These are phyloP conservation scores for Aspergillus pseudoglaucus DNA, from an alignment of 2,329 filamentous ascomycete genomes.

Conservation along the genomic window DNA sequence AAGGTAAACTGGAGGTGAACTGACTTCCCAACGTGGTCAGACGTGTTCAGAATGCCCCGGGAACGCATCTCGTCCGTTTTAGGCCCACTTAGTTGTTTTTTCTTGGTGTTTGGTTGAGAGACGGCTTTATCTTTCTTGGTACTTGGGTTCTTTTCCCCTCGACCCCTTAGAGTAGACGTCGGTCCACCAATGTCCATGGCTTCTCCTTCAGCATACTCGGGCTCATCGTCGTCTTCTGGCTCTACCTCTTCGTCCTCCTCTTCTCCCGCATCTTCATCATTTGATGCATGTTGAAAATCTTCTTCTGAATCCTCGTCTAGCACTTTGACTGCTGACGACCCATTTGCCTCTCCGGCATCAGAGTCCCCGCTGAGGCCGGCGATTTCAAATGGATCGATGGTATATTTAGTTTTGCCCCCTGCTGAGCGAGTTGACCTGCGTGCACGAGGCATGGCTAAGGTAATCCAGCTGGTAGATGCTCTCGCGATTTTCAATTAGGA, in stretches of 20 bases:
- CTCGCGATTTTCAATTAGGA: no score
- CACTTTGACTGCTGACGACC: slow-evolving; percentile 1
- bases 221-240: slow-evolving; percentile 4
- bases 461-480: background rate
- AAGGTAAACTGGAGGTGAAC: slow-evolving; percentile 45
- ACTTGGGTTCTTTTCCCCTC: background rate
- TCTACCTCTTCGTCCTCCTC: slow-evolving; percentile 15
- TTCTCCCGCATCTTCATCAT: slow-evolving; percentile 14
- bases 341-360: slow-evolving; percentile 10
- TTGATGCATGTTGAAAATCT: slow-evolving; percentile 25
- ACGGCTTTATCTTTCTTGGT: background rate
- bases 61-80: slow-evolving; percentile 25
- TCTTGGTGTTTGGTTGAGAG: slow-evolving; percentile 6
- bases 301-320: slow-evolving; percentile 28
- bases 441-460: slow-evolving; percentile 15
- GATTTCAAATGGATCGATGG: slow-evolving; percentile 29
- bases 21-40: slow-evolving; percentile 35
- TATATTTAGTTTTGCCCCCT: slow-evolving; percentile 26
- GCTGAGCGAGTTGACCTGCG: slow-evolving; percentile 32
- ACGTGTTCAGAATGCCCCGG: slow-evolving; percentile 31
- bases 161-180: background rate
- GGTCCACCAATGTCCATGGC: slow-evolving; percentile 8
- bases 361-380: slow-evolving; percentile 27
- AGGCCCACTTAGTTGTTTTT: slow-evolving; percentile 15
- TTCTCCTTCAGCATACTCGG: slow-evolving; percentile 9